These are phyloP conservation scores for Populus hybrid DNA, from an alignment of 441 rosid genomes.

Conservation along the genomic window DNA sequence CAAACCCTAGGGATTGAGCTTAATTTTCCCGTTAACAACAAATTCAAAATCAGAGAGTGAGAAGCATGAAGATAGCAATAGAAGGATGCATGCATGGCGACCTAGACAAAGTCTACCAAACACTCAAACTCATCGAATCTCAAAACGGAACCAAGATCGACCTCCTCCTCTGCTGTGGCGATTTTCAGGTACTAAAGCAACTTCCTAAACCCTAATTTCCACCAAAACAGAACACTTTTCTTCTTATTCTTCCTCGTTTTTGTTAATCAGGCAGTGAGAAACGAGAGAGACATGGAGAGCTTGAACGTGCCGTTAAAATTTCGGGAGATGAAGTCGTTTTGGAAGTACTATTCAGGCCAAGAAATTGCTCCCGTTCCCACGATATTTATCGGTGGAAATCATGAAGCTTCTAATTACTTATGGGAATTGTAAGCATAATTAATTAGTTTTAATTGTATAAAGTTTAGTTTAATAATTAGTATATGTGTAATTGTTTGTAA, in stretches of 20 bases:
- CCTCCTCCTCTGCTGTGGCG: slow-evolving; percentile 94
- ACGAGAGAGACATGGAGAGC: slow-evolving; percentile 78
- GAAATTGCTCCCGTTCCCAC: slow-evolving; percentile 83
- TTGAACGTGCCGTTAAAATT: slow-evolving; percentile 70
- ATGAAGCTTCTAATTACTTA: slow-evolving; percentile 91
- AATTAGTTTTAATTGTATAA: not conserved
- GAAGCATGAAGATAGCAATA: slow-evolving; percentile 80
- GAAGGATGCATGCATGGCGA: slow-evolving; percentile 99
- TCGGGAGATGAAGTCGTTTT: slow-evolving; percentile 80
- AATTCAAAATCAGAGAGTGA: not conserved
- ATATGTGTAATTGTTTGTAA: slow-evolving; percentile 5
- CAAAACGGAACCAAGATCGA: slow-evolving; percentile 63
- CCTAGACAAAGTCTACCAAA: slow-evolving; percentile 69
- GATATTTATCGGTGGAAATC: slow-evolving; percentile 92
- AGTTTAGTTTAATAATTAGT: not conserved
- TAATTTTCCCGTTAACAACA: not conserved
- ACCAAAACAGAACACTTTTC: not conserved
- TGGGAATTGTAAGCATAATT: slow-evolving; percentile 69
- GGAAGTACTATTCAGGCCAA: slow-evolving; percentile 87
- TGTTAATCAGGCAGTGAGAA: slow-evolving; percentile 61
- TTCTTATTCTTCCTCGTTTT: not conserved
- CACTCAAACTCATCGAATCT: slow-evolving; percentile 53
- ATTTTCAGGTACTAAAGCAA: slow-evolving; percentile 56
- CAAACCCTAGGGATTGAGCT: not conserved
- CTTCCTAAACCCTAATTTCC: not conserved